These are phyloP conservation scores for Podila verticillata DNA, from an alignment of 192 early-diverging fungal species.

Conservation along the genomic window DNA sequence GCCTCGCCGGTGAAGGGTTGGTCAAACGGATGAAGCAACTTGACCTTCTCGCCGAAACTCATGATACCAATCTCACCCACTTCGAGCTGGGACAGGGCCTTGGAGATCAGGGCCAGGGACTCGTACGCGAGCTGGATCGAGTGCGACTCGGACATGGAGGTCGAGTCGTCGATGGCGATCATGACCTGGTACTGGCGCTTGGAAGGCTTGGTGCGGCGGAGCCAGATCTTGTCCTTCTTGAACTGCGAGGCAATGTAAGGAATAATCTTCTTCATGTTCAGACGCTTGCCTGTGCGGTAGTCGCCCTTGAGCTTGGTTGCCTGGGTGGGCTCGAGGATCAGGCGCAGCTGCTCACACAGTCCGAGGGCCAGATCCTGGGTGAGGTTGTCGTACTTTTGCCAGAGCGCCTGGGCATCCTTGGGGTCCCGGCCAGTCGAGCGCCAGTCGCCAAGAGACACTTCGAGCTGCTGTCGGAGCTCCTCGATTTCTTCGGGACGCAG, in stretches of 20 bases:
- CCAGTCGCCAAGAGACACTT: constrained; percentile 81
- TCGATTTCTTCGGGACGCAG: constrained; percentile 71
- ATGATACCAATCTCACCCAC: constrained; percentile 92
- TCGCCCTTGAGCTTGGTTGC: constrained; percentile 97
- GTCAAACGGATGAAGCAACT: constrained; percentile 95
- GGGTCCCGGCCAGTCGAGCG: constrained; percentile 69
- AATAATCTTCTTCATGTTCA: constrained; percentile 99
- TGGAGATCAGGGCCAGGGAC: constrained; percentile 91
- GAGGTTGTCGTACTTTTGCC: constrained; percentile 89
- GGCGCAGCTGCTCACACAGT: constrained; percentile 93
- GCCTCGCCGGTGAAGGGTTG: constrained; percentile 88
- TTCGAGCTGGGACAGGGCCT: constrained; percentile 93
- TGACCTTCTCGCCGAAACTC: constrained; percentile 89
- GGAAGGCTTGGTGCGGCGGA: constrained; percentile 95
- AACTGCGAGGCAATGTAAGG: constrained; percentile 99
- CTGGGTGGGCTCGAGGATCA: constrained; percentile 96
- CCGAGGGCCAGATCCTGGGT: constrained; percentile 92
- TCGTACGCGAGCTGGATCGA: constrained; percentile 95
- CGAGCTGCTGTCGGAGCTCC: constrained; percentile 82
- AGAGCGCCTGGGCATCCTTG: constrained; percentile 75
- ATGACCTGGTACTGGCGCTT: constrained; percentile 98
- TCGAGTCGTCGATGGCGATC: constrained; percentile 97
- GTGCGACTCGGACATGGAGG: constrained; percentile 93
- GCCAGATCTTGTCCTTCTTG: constrained; percentile 99
- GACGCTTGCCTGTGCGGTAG: constrained; percentile 97